phyloP scores from a whole-genome alignment of 345 rosid species.

The Laguncularia racemosa region DNA sequence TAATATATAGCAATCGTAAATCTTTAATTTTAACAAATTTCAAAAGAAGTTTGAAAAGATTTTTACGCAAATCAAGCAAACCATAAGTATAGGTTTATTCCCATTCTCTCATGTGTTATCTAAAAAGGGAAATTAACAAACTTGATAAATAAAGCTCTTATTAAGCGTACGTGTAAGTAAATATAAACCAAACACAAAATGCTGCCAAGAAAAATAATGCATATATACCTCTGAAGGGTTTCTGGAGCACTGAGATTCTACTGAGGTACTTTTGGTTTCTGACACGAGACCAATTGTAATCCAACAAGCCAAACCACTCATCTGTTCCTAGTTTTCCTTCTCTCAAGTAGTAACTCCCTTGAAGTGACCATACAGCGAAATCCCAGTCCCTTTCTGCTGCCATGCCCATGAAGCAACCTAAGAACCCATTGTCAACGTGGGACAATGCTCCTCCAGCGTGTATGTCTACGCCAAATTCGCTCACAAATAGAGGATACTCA shows the following conservation, averaged over 20 bases:
- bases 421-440: slow-evolving; percentile 20
- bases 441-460: slow-evolving; percentile 22
- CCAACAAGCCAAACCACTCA: slow-evolving; percentile 27
- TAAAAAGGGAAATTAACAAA: too few relatives aligned
- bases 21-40: too few relatives aligned
- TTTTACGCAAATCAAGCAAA: too few relatives aligned
- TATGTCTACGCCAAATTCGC: slow-evolving; percentile 33
- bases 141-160: too few relatives aligned
- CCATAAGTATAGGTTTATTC: too few relatives aligned
- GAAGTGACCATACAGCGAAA: slow-evolving; percentile 32
- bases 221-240: slow-evolving; percentile 9
- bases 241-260: slow-evolving; percentile 7
- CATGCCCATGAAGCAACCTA: slow-evolving; percentile 27
- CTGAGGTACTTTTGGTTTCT: neutral
- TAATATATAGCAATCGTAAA: too few relatives aligned
- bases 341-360: slow-evolving; percentile 34
- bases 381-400: slow-evolving; percentile 38
- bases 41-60: too few relatives aligned
- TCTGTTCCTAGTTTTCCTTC: slow-evolving; percentile 21
- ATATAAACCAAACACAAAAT: too few relatives aligned
- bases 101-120: too few relatives aligned
- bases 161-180: too few relatives aligned
- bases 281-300: slow-evolving; percentile 18
- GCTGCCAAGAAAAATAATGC: too few relatives aligned
- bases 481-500: slow-evolving; percentile 23